Conservation (phyloP, 2,329 filamentous ascomycete species). For the Phoma sp. region DNA sequence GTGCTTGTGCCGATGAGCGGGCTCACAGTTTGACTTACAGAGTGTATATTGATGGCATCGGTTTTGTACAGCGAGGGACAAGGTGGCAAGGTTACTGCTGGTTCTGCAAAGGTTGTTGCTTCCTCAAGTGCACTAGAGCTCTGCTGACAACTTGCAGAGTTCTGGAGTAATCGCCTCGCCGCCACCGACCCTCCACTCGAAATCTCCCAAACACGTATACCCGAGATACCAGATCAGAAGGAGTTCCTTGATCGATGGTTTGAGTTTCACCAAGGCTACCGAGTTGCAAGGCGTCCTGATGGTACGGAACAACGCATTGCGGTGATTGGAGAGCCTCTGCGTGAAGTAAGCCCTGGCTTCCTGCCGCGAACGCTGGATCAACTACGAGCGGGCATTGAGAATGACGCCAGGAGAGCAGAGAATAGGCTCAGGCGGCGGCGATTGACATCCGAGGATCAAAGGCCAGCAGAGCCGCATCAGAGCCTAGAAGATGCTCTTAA, state of each 20-base stretch:
- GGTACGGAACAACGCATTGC: conserved; percentile 55
- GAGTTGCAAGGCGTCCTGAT: conserved; percentile 50
- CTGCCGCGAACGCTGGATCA: conserved; percentile 58
- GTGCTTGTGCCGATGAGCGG: conserved; percentile 51
- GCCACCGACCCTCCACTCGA: conserved; percentile 52
- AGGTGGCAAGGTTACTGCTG: conserved; percentile 61
- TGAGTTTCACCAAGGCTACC: conserved; percentile 58
- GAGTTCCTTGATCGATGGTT: conserved; percentile 58
- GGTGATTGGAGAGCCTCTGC: conserved; percentile 57
- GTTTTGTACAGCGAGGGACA: conserved; percentile 57
- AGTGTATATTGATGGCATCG: conserved; percentile 60
- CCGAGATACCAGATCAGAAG: conserved; percentile 56
- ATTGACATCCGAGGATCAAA: conserved; percentile 34
- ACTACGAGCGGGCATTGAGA: conserved; percentile 43
- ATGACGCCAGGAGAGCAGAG: conserved; percentile 39
- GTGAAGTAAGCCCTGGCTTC: conserved; percentile 56
- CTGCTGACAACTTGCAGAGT: conserved; percentile 45
- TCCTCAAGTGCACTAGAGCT: not conserved
- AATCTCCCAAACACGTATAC: conserved; percentile 56
- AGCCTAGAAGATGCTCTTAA: conserved; percentile 47
- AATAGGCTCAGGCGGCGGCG: conserved; percentile 37
- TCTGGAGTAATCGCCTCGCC: conserved; percentile 57
- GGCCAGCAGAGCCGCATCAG: conserved; percentile 33
- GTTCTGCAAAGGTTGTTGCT: conserved; percentile 54
- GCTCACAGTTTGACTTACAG: conserved; percentile 54